These are phyloP conservation scores for Prunus armeniaca DNA, from an alignment of 306 rosid genomes.

Conservation along the genomic window DNA sequence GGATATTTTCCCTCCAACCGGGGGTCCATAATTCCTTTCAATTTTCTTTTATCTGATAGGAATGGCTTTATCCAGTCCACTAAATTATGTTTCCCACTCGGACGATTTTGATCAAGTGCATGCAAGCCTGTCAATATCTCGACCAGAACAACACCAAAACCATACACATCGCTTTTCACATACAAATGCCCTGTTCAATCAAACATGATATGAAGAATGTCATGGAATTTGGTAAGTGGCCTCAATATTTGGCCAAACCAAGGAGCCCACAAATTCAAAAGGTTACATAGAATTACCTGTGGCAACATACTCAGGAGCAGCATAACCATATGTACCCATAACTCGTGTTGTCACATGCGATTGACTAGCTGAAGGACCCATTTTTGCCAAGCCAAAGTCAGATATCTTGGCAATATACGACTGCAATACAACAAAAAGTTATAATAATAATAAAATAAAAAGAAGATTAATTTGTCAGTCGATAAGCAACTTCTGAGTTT, in stretches of 20 bases:
- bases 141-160: conserved; percentile 86
- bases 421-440: conserved; percentile 43
- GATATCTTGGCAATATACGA: conserved; percentile 83
- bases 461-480: not conserved
- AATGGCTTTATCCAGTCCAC: conserved; percentile 80
- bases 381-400: conserved; percentile 93
- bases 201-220: not conserved
- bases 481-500: not conserved
- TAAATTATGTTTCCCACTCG: conserved; percentile 59
- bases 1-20: conserved; percentile 71
- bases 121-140: conserved; percentile 76
- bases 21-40: conserved; percentile 72
- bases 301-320: conserved; percentile 93
- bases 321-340: conserved; percentile 97
- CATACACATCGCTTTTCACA: conserved; percentile 89
- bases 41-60: conserved; percentile 60
- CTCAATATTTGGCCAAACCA: not conserved
- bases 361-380: conserved; percentile 95
- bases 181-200: conserved; percentile 71
- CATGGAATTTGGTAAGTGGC: not conserved
- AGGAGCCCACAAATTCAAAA: conserved; percentile 4
- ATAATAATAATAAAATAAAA: not conserved
- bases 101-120: conserved; percentile 73
- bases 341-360: conserved; percentile 93
- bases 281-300: conserved; percentile 50